A percentile compares a stretch with the other conserved stretches of the same genome.
phyloP scores from a whole-genome alignment of 1,139 yeast species.

The Saccharomyces pastorianus region DNA sequence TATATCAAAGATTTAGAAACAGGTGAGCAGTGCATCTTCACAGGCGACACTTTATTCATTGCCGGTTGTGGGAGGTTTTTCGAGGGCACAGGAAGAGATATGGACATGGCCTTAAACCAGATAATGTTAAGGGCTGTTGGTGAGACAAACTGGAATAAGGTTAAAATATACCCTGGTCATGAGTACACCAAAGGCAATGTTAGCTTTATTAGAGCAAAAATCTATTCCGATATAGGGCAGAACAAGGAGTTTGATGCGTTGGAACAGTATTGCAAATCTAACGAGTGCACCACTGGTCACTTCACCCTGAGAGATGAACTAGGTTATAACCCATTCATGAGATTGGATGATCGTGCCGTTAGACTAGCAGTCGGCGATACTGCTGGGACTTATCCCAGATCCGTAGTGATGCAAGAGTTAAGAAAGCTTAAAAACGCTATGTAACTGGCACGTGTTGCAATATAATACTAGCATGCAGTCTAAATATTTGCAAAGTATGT shows the following conservation, averaged over 20 bases:
- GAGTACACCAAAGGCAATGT: conserved; percentile 85
- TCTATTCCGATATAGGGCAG: conserved; percentile 40
- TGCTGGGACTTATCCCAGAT: conserved; percentile 35
- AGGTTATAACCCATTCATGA: conserved; percentile 82
- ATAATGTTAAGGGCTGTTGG: conserved; percentile 54
- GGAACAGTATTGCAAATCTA: conserved; percentile 40
- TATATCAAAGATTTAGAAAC: conserved; percentile 56
- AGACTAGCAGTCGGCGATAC: conserved; percentile 46
- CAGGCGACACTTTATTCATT: conserved; percentile 90
- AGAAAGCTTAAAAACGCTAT: conserved; percentile 62
- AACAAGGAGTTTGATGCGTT: conserved; percentile 48
- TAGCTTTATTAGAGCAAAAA: conserved; percentile 55
- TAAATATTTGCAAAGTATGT: conserved; percentile 4
- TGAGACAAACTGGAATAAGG: conserved; percentile 21
- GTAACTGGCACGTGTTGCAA: conserved; percentile 19
- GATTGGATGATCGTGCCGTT: conserved; percentile 52
- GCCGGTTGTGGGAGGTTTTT: conserved; percentile 97
- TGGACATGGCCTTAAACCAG: conserved; percentile 61
- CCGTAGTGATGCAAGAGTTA: conserved; percentile 55
- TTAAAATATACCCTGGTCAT: conserved; percentile 78
- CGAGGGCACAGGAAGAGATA: conserved; percentile 78
- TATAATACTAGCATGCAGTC: not conserved
- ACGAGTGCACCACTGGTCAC: conserved; percentile 74
- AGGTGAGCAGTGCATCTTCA: conserved; percentile 66
- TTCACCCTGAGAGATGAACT: conserved; percentile 83